Evolutionary conservation across 768 basidiomycete species (phyloP), one percentile per base, ranked within the genome.

Genomic region (Trametopsis cervina): DNA sequence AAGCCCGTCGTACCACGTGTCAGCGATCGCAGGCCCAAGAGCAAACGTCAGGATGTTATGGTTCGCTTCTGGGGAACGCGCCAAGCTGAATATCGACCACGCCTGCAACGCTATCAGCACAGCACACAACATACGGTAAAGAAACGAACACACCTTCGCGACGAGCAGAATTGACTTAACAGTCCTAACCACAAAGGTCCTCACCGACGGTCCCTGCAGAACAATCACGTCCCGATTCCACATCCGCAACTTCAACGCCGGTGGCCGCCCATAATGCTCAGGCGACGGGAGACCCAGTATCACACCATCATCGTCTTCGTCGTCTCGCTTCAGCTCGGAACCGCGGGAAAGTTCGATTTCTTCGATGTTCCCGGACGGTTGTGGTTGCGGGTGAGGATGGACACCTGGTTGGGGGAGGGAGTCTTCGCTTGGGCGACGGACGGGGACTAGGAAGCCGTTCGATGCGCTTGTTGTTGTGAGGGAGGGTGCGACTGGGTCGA

Each of bases 1-100:
- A 9, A 74, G 50, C 18, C 59, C 61, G 40, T 76, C 74, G 21
- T 69, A 70, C 60, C 72, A 63, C 11, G 71, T 74, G 61, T 80
- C 78, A 18, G 63, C 48, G 22, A 77, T 55, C 2, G 74, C 74
- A 1, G 72, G 64, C 1, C 57, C 52, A 6, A 67, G 60, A 33
- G 72, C 58, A 12, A 57, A 45, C 0, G 49, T 61, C 44, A 65
- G 40, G 3, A 66, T 43, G 22, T 60, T 45, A 1, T 61, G 56
- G 29, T 62, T 62, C 5, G 58, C 43, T 11, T 46, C 57, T 0
- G 51, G 40, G 10, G 44, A 47, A 36, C 54, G 47, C 51, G 66
- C 70, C 26, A 66, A 37, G 2, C 56, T 55, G 2, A 64, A 47
- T 11, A 61, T 22, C 22, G 51, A 46, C 38, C 49, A 40, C 41